Percentiles rank a stretch among this genome's conserved stretches.
Evolutionary conservation across 192 early-diverging fungal genomes (phyloP).

Genomic region (Coemansia sp.): DNA sequence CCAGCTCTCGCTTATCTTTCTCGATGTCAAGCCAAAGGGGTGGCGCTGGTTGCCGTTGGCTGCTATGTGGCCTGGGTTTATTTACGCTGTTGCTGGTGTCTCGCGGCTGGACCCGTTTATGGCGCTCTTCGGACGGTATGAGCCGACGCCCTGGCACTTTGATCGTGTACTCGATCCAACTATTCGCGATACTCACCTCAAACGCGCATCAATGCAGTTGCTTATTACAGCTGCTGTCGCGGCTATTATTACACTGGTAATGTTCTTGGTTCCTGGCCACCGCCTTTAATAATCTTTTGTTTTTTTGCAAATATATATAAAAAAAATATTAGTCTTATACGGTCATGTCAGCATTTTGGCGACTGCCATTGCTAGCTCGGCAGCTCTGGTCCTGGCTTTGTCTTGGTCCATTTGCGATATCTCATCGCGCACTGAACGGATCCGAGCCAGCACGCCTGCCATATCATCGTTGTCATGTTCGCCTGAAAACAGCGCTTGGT

Average conservation of each 20-base stretch:
- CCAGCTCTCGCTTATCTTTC: slow-evolving; percentile 49
- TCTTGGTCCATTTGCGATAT: too few relatives aligned
- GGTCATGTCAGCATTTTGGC: slow-evolving; percentile 7
- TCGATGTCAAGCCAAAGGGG: slow-evolving; percentile 53
- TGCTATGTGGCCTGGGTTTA: slow-evolving; percentile 43
- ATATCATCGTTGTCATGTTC: slow-evolving; percentile 22
- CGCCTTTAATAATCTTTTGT: slow-evolving; percentile 25
- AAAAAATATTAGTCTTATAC: background rate
- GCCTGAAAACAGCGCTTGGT: slow-evolving; percentile 16
- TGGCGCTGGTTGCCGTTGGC: slow-evolving; percentile 56
- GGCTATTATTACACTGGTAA: slow-evolving; percentile 35
- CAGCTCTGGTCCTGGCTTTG: too few relatives aligned
- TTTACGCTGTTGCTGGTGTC: slow-evolving; percentile 40
- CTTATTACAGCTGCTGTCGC: slow-evolving; percentile 26
- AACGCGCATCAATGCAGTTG: slow-evolving; percentile 38
- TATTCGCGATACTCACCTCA: slow-evolving; percentile 43
- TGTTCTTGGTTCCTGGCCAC: slow-evolving; percentile 53
- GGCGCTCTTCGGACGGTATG: slow-evolving; percentile 43
- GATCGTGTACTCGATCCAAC: slow-evolving; percentile 30
- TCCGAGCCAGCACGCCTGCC: too few relatives aligned
- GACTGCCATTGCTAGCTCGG: slow-evolving; percentile 46
- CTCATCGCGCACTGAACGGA: too few relatives aligned
- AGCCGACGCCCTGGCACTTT: slow-evolving; percentile 42
- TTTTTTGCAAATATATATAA: background rate
- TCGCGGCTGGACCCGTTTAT: slow-evolving; percentile 47